A percentile compares a stretch with the other conserved stretches of the same genome.
phyloP scores from a whole-genome alignment of 129 eudicot species.

The Apium graveolens region DNA sequence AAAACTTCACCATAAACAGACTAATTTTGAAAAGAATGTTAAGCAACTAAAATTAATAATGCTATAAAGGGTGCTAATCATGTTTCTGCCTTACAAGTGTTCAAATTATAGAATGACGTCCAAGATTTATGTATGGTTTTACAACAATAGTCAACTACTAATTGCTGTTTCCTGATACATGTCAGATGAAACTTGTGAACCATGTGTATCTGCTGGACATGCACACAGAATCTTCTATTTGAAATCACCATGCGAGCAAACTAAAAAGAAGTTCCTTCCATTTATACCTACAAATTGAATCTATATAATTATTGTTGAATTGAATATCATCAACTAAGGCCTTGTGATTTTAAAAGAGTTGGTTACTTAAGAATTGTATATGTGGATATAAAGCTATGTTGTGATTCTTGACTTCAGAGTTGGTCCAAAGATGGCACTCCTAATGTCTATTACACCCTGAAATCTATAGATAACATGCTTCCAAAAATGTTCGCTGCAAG shows the following conservation, averaged over 20 bases:
- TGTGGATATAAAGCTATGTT: background rate
- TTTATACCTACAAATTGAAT: background rate
- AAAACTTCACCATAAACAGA: background rate
- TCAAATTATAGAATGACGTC: background rate
- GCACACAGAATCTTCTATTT: background rate
- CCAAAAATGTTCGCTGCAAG: background rate
- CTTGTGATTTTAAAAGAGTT: background rate
- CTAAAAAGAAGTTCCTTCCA: background rate
- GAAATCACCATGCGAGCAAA: background rate
- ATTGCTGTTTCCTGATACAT: background rate
- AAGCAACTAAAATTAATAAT: background rate
- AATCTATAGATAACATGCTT: background rate
- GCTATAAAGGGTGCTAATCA: background rate
- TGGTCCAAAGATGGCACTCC: background rate
- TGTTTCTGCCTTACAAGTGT: background rate
- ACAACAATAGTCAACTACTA: background rate
- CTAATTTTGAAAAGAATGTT: background rate
- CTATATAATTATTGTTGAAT: background rate
- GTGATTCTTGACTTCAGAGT: background rate
- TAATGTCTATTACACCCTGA: background rate
- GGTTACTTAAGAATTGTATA: background rate
- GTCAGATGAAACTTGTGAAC: background rate
- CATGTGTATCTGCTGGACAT: background rate
- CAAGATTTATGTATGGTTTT: background rate
- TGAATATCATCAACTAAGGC: background rate